These are phyloP conservation scores for Xylariales sp. DNA, from an alignment of 2,329 filamentous ascomycete genomes.

Conservation along the genomic window DNA sequence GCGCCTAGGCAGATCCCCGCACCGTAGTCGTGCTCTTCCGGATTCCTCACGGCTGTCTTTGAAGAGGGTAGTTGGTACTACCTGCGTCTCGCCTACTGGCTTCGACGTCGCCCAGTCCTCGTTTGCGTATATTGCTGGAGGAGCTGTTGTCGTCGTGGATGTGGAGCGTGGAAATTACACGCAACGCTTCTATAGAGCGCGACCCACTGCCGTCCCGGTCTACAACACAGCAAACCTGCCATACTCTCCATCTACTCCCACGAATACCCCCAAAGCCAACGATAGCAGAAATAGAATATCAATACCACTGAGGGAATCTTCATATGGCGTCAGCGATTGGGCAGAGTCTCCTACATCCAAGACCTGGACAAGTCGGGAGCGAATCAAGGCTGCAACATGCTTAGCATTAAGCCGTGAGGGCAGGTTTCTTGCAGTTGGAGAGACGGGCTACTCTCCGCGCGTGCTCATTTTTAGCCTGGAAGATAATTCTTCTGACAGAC, in stretches of 20 bases:
- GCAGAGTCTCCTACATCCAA: slow-evolving; percentile 62
- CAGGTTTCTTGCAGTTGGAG: slow-evolving; percentile 83
- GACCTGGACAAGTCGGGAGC: slow-evolving; percentile 83
- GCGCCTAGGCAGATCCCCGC: slow-evolving; percentile 59
- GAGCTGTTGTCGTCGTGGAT: slow-evolving; percentile 84
- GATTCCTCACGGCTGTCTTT: slow-evolving; percentile 66
- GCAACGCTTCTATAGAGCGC: slow-evolving; percentile 87
- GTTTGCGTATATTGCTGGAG: slow-evolving; percentile 90
- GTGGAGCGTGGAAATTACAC: slow-evolving; percentile 63
- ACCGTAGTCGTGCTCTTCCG: slow-evolving; percentile 41
- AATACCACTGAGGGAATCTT: slow-evolving; percentile 42
- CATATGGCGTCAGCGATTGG: slow-evolving; percentile 44
- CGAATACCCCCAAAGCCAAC: slow-evolving; percentile 57
- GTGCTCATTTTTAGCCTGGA: slow-evolving; percentile 85
- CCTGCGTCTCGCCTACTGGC: slow-evolving; percentile 75
- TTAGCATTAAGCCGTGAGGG: slow-evolving; percentile 84
- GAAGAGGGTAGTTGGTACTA: slow-evolving; percentile 85
- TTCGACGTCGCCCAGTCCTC: slow-evolving; percentile 75
- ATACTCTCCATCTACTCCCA: slow-evolving; percentile 44
- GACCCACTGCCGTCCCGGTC: slow-evolving; percentile 68
- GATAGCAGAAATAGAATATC: slow-evolving; percentile 57
- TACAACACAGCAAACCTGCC: slow-evolving; percentile 51
- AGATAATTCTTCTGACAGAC: slow-evolving; percentile 73
- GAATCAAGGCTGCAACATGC: slow-evolving; percentile 91
- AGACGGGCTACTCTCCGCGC: slow-evolving; percentile 89